These are phyloP conservation scores for Royoungia palumana DNA, from an alignment of 768 basidiomycete species.

Conservation along the genomic window DNA sequence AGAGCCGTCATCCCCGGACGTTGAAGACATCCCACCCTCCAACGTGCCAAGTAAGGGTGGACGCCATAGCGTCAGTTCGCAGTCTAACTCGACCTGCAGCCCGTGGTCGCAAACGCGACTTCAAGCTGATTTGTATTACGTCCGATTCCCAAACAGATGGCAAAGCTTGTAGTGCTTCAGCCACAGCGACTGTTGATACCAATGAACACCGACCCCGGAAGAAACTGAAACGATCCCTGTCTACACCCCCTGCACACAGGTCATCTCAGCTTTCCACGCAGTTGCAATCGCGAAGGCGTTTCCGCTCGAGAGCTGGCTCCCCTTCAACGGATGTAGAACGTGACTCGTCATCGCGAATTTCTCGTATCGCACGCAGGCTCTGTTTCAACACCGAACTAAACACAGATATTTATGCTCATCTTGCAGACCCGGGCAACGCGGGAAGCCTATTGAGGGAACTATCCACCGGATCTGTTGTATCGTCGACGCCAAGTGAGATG, in stretches of 20 bases:
- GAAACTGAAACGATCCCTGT: constrained; percentile 19
- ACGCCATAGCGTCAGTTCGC: neutral
- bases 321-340: constrained; percentile 4
- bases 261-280: constrained; percentile 10
- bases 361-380: constrained; percentile 21
- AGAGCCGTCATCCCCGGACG: constrained; percentile 12
- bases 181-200: neutral
- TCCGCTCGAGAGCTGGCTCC: constrained; percentile 19
- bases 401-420: constrained; percentile 28
- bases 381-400: constrained; percentile 11
- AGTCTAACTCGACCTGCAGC: constrained; percentile 9
- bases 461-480: neutral
- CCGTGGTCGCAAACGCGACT: constrained; percentile 19
- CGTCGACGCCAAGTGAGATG: neutral
- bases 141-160: neutral
- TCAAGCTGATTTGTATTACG: neutral
- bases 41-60: constrained; percentile 12
- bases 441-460: constrained; percentile 9
- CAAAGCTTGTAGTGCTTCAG: constrained; percentile 1
- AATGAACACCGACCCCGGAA: constrained; percentile 16
- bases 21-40: constrained; percentile 3
- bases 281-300: constrained; percentile 10
- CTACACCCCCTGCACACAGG: constrained; percentile 14
- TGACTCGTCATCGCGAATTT: constrained; percentile 10
- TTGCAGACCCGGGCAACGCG: constrained; percentile 21